Conservation (phyloP, 805 yeast genomes). For the Ogataea methylovora region DNA sequence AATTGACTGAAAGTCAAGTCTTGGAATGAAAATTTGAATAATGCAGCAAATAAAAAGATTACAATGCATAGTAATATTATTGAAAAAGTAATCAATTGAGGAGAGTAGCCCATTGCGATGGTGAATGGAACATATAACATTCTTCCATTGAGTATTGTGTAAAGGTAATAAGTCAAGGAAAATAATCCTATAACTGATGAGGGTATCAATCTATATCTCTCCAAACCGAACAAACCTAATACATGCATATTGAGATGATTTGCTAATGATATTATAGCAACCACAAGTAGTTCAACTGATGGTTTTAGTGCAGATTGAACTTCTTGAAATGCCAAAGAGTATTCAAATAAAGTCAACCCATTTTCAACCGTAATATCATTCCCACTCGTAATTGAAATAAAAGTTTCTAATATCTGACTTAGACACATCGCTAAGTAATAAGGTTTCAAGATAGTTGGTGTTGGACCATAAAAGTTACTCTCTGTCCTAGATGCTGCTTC, state of each 20-base stretch:
- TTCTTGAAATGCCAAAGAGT: slow-evolving; percentile 70
- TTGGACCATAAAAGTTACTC: slow-evolving; percentile 30
- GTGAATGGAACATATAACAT: slow-evolving; percentile 45
- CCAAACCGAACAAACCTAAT: slow-evolving; percentile 47
- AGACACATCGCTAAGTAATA: slow-evolving; percentile 50
- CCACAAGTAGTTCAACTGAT: slow-evolving; percentile 41
- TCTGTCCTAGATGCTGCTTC: slow-evolving; percentile 12
- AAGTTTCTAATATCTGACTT: slow-evolving; percentile 60
- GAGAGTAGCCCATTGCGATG: slow-evolving; percentile 52
- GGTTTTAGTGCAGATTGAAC: slow-evolving; percentile 45
- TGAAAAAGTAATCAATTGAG: slow-evolving; percentile 50
- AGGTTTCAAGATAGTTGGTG: slow-evolving; percentile 49
- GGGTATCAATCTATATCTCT: slow-evolving; percentile 53
- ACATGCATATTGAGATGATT: slow-evolving; percentile 59
- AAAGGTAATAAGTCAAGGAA: slow-evolving; percentile 41
- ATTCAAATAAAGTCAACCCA: slow-evolving; percentile 68
- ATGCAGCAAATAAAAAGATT: slow-evolving; percentile 51
- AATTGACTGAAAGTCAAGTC: slow-evolving; percentile 27
- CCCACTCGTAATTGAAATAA: slow-evolving; percentile 51
- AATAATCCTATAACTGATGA: slow-evolving; percentile 51
- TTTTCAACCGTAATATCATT: slow-evolving; percentile 52
- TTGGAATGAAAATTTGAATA: slow-evolving; percentile 41
- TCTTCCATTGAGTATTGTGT: slow-evolving; percentile 32
- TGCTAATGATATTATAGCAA: slow-evolving; percentile 47
- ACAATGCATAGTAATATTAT: slow-evolving; percentile 44